Base-by-base conservation (phyloP, 1,284 basidiomycete species). In the Naganishia albida region DNA sequence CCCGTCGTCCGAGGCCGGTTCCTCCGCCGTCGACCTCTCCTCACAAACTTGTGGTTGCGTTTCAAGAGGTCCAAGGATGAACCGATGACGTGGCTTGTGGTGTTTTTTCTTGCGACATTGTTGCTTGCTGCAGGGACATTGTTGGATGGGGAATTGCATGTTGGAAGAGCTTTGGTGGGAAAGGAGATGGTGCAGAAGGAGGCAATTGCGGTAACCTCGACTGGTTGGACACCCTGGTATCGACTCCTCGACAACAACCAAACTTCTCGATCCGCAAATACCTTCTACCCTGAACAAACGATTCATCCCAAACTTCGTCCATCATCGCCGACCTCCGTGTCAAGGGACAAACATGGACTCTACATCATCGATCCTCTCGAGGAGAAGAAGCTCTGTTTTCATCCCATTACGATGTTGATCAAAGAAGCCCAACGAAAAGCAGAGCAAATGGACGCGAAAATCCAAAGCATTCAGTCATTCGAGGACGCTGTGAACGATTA, bases 391-490 rank as follows among this genome's bases (percentile, higher is more conserved):
- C 16, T 51, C 12, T 18, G 34, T 3, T 64, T 66, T 44, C 76
- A 78, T 68, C 77, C 76, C 1, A 72, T 78, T n/a, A 53, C 70
- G 50, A 50, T 68, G 15, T 65, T 77, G 30, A 73, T 77, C 8
- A 68, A 72, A 40, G 54, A 71, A 56, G 77, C 70, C 0, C 69
- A 68, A 30, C 63, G 59, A 39, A 63, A 69, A 30, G 70, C 62
- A 18, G 59, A 59, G 13, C 68, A 68, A 23, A 62, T 75, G n/a
- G 68, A 72, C 13, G 53, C 48, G 7, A 71, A 70, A 50, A 69
- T 73, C n/a, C 60, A 59, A 1, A 63, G 60, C 10, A 64, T 76
- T 13, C 48, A 52, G 26, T 65, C 62, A 3, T 54, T 76, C 20
- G 51, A 72, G 38, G 72, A 75, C 54, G 72, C 74, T 2, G 72